Evolutionary conservation across 78 protist genomes (phyloP).

Genomic region (Dictyostelium purpureum): DNA sequence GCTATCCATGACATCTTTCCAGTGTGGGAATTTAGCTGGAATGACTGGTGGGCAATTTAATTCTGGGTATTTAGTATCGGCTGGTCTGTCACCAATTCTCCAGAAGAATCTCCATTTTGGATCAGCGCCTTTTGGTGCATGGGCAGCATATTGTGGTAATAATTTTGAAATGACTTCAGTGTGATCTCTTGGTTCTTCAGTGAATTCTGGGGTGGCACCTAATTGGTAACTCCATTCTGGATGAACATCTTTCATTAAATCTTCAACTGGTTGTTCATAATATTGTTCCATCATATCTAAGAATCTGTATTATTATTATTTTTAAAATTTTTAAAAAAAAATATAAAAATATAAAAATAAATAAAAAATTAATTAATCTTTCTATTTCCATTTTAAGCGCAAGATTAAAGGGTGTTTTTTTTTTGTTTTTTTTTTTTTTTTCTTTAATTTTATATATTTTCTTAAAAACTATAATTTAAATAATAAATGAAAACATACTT

Average conservation of each 20-base stretch:
- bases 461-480: neutral
- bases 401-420: too few species aligned
- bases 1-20: constrained; percentile 78
- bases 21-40: constrained; percentile 83
- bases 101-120: constrained; percentile 95
- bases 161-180: constrained; percentile 40
- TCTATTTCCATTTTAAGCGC: too few species aligned
- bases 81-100: constrained; percentile 92
- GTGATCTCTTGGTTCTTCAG: constrained; percentile 83
- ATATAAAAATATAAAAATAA: neutral
- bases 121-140: constrained; percentile 89
- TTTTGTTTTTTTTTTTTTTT: too few species aligned
- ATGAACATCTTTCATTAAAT: constrained; percentile 84
- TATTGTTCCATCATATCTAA: constrained; percentile 90
- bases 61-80: constrained; percentile 71
- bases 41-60: constrained; percentile 86
- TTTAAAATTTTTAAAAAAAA: neutral
- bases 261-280: constrained; percentile 83
- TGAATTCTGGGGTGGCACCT: constrained; percentile 90
- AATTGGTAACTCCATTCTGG: constrained; percentile 90
- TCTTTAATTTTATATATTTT: neutral
- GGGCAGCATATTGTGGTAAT: constrained; percentile 81
- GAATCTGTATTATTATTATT: constrained; percentile 25
- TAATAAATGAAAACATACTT: neutral
- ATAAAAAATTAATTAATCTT: neutral